Evolutionary conservation across 78 protist genomes (phyloP).

Genomic region (Protostelium mycophagum): DNA sequence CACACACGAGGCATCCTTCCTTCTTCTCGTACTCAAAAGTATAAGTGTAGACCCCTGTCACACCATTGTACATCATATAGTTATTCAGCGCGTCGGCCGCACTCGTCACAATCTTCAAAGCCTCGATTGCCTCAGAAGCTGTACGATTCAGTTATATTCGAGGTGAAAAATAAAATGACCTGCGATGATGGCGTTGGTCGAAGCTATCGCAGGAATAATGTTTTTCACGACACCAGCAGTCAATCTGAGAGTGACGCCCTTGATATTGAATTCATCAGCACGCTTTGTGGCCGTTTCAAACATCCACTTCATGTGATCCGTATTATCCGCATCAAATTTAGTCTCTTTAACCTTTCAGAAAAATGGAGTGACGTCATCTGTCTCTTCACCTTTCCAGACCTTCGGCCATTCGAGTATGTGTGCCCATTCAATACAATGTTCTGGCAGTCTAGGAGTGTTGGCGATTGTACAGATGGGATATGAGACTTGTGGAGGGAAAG

Average conservation of each 20-base stretch:
- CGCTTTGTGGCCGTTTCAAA: constrained; percentile 71
- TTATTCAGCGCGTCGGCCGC: constrained; percentile 61
- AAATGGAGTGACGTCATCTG: neutral
- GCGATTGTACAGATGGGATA: constrained; percentile 97
- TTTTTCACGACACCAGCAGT: constrained; percentile 93
- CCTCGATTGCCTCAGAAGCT: constrained; percentile 87
- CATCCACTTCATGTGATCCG: constrained; percentile 89
- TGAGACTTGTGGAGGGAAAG: constrained; percentile 87
- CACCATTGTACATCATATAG: constrained; percentile 81
- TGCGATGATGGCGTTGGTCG: constrained; percentile 97
- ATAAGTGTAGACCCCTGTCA: constrained; percentile 72
- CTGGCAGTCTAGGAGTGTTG: constrained; percentile 90
- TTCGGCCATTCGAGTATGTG: constrained; percentile 9
- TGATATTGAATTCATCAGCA: constrained; percentile 82
- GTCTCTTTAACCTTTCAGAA: neutral
- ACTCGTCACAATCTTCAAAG: constrained; percentile 83
- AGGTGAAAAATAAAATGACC: constrained; percentile 2
- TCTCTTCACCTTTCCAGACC: neutral
- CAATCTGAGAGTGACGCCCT: constrained; percentile 86
- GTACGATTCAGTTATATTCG: neutral
- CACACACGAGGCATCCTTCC: constrained; percentile 73
- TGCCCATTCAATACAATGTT: constrained; percentile 94
- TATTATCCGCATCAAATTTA: constrained; percentile 85
- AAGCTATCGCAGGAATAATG: constrained; percentile 97
- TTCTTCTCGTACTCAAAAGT: constrained; percentile 74